phyloP scores from a whole-genome alignment of 2,329 filamentous ascomycete species.

The Trichoderma gracile region DNA sequence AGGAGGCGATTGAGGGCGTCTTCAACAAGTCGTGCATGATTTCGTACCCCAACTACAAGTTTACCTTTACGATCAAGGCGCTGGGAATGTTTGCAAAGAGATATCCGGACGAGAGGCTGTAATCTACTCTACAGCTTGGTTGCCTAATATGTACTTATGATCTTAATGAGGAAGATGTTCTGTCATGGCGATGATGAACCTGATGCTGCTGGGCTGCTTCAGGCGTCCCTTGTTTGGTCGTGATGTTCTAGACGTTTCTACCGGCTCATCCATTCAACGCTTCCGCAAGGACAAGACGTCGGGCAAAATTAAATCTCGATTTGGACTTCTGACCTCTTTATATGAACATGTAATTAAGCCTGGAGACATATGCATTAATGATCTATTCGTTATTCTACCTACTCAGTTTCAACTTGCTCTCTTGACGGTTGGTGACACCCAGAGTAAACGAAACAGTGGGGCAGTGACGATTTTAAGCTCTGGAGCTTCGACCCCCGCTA shows the following conservation, averaged over 20 bases:
- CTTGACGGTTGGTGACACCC: background rate
- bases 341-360: too few species aligned
- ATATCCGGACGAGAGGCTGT: slow-evolving; percentile 65
- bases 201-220: too few species aligned
- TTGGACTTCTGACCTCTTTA: too few species aligned
- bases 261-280: too few species aligned
- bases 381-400: too few species aligned
- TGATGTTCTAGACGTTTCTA: too few species aligned
- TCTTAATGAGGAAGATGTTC: background rate
- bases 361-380: too few species aligned
- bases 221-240: too few species aligned
- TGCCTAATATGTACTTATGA: background rate
- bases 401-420: too few species aligned
- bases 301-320: too few species aligned
- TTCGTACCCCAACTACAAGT: slow-evolving; percentile 98
- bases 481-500: slow-evolving; percentile 31
- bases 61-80: slow-evolving; percentile 91
- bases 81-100: slow-evolving; percentile 81
- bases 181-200: background rate
- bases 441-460: background rate
- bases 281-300: too few species aligned
- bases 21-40: slow-evolving; percentile 99
- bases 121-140: background rate
- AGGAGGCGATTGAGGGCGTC: slow-evolving; percentile 95
- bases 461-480: background rate